phyloP scores from a whole-genome alignment of 306 rosid genomes.

The Dalbergia oliveri region DNA sequence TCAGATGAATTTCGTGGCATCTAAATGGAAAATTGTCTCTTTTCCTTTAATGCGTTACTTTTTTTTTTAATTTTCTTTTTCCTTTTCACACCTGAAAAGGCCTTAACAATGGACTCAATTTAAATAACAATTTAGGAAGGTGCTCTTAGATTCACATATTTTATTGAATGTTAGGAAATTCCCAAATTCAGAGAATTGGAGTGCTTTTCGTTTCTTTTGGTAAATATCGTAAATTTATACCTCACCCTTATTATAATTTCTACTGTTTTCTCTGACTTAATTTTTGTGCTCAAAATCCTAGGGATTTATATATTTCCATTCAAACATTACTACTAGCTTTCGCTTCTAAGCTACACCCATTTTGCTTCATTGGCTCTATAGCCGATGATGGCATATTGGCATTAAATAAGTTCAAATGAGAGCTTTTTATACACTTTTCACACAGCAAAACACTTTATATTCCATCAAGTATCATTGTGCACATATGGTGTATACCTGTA shows the following conservation, averaged over 20 bases:
- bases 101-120: neutral
- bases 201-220: neutral
- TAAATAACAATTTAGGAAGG: neutral
- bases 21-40: conserved; percentile 25
- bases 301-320: neutral
- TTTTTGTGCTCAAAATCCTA: neutral
- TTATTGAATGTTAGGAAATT: neutral
- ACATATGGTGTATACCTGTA: conserved; percentile 52
- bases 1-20: conserved; percentile 23
- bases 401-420: conserved; percentile 62
- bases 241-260: neutral
- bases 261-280: neutral
- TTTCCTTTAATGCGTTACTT: conserved; percentile 16
- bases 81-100: conserved; percentile 38
- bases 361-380: conserved; percentile 38
- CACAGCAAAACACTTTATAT: conserved; percentile 54
- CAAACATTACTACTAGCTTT: neutral
- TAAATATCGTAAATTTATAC: neutral
- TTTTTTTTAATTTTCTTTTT: neutral
- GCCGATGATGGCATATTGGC: conserved; percentile 55
- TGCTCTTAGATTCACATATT: conserved; percentile 7
- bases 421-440: conserved; percentile 61
- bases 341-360: neutral
- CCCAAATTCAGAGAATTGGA: neutral
- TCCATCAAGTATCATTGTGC: conserved; percentile 57